Conservation (phyloP, 495 filamentous ascomycete species). For the Chaetomium tenue region DNA sequence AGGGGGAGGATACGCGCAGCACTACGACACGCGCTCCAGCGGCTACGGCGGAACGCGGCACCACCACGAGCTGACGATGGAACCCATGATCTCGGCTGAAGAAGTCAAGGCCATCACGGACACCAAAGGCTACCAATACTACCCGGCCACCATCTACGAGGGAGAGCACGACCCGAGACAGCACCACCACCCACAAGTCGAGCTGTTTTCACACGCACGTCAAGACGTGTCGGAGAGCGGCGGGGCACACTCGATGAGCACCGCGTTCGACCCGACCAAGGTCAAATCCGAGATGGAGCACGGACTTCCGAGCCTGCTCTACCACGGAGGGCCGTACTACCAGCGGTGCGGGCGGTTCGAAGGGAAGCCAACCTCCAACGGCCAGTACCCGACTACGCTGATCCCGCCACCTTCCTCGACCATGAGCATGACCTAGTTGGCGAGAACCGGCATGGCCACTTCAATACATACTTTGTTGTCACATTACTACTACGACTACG, state of each 20-base stretch:
- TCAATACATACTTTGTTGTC: background rate
- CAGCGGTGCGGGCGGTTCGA: constrained; percentile 46
- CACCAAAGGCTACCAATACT: constrained; percentile 50
- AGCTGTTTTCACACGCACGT: constrained; percentile 43
- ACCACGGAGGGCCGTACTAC: constrained; percentile 39
- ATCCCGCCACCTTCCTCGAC: constrained; percentile 33
- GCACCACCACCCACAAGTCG: constrained; percentile 37
- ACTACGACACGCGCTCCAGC: constrained; percentile 41
- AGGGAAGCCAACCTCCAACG: constrained; percentile 44
- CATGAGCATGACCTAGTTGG: constrained; percentile 25
- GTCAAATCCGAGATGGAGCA: constrained; percentile 48
- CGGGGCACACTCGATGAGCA: constrained; percentile 27
- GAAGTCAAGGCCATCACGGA: constrained; percentile 47
- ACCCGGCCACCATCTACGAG: constrained; percentile 48
- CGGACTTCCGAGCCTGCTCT: constrained; percentile 45
- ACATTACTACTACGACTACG: background rate
- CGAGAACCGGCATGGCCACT: background rate
- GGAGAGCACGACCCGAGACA: constrained; percentile 37
- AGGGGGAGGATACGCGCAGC: constrained; percentile 25
- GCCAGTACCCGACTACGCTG: constrained; percentile 47
- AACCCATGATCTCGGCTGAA: constrained; percentile 47
- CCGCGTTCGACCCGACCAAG: constrained; percentile 36
- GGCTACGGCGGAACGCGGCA: constrained; percentile 41
- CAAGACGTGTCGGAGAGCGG: constrained; percentile 38
- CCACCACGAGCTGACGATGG: constrained; percentile 45